Conservation (phyloP, 805 yeast genomes). For the Teunomyces panamensis region DNA sequence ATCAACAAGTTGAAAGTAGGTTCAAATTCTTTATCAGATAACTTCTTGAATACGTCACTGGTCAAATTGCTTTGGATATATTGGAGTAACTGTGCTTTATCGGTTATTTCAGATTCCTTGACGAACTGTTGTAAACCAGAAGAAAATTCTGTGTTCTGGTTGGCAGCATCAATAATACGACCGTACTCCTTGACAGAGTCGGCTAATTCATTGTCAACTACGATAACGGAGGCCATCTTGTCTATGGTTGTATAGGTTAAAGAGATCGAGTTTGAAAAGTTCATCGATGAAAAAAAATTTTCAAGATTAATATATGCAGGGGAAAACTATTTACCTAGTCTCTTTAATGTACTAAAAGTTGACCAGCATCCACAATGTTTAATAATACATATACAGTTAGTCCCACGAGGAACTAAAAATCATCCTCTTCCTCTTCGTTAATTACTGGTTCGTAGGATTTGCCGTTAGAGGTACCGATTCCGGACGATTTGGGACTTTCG, state of each 20-base stretch:
- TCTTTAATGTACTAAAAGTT: too few species aligned
- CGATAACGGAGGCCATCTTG: slow-evolving; percentile 41
- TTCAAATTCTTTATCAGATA: slow-evolving; percentile 44
- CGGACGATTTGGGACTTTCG: background rate
- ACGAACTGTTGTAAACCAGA: slow-evolving; percentile 21
- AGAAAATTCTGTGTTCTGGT: slow-evolving; percentile 27
- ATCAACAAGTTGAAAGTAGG: slow-evolving; percentile 42
- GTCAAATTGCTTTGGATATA: slow-evolving; percentile 28
- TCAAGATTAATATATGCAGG: background rate
- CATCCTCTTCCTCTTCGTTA: slow-evolving; percentile 15
- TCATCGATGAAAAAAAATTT: slow-evolving; percentile 6
- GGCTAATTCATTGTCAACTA: slow-evolving; percentile 41
- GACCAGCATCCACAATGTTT: too few species aligned
- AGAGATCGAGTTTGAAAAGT: slow-evolving; percentile 2
- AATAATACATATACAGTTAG: too few species aligned
- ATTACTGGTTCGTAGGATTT: slow-evolving; percentile 15
- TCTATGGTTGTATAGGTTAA: background rate
- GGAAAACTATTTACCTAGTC: background rate
- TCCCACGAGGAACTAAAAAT: background rate
- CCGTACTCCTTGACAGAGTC: slow-evolving; percentile 41
- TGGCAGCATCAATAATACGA: slow-evolving; percentile 33
- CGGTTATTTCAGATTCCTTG: slow-evolving; percentile 20
- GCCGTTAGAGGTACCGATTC: background rate
- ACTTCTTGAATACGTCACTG: slow-evolving; percentile 27
- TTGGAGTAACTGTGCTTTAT: slow-evolving; percentile 27